Percentiles rank a stretch among this genome's conserved stretches.
phyloP scores from a whole-genome alignment of 192 early-diverging fungal species.

The Martensiomyces pterosporus region DNA sequence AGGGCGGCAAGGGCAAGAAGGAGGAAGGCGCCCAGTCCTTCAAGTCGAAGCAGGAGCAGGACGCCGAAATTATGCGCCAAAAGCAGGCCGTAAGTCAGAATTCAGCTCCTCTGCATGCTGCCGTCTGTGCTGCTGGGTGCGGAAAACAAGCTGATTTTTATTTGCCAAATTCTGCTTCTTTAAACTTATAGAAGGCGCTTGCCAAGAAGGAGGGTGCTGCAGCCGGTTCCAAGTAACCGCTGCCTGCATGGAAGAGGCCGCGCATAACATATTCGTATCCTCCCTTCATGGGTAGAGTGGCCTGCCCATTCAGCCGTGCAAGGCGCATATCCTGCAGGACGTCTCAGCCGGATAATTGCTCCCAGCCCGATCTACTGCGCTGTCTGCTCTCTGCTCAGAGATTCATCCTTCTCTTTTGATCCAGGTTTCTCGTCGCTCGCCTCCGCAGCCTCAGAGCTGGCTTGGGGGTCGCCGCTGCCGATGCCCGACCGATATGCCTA shows the following conservation, averaged over 20 bases:
- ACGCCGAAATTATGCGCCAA: slow-evolving; percentile 49
- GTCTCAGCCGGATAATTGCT: too few relatives aligned
- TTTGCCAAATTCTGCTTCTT: background rate
- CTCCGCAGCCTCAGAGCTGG: slow-evolving; percentile 3
- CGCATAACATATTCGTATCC: too few relatives aligned
- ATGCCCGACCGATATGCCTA: slow-evolving; percentile 19
- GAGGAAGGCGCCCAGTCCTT: slow-evolving; percentile 26
- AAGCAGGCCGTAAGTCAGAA: slow-evolving; percentile 39
- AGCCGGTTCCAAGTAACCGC: too few relatives aligned
- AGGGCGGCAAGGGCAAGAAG: slow-evolving; percentile 35
- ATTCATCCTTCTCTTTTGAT: background rate
- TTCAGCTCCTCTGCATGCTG: background rate
- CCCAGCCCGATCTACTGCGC: too few relatives aligned
- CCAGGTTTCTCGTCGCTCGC: background rate
- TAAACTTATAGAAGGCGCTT: background rate
- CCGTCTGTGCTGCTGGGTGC: background rate
- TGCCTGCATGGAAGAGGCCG: too few relatives aligned
- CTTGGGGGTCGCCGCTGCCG: too few relatives aligned
- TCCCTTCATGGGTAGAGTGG: too few relatives aligned
- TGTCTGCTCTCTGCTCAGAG: too few relatives aligned
- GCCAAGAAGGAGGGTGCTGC: background rate
- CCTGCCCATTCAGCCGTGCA: too few relatives aligned
- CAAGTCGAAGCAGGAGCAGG: slow-evolving; percentile 33
- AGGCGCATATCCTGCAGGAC: too few relatives aligned
- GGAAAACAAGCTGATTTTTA: too few relatives aligned